These are phyloP conservation scores for Volvox reticuliferus DNA, from an alignment of 139 green algal genomes.

Conservation along the genomic window DNA sequence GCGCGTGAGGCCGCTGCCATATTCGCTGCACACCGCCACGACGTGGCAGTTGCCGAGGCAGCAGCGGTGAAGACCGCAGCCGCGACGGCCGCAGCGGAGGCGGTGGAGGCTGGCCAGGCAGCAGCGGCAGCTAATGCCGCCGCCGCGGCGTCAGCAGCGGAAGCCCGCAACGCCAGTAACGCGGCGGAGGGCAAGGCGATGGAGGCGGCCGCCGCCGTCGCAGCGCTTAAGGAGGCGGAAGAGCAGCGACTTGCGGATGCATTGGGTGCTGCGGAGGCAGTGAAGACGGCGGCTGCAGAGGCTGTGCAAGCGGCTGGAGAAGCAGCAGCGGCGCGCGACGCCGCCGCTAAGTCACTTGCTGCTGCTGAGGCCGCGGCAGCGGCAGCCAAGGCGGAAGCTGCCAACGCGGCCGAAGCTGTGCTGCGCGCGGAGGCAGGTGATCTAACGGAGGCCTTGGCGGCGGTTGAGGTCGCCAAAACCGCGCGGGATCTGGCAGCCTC, in stretches of 20 bases:
- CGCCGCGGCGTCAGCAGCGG: not conserved
- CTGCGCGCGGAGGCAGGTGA: not conserved
- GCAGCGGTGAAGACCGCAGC: not conserved
- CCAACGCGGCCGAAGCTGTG: not conserved
- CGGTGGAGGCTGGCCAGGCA: not conserved
- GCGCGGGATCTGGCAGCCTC: not conserved
- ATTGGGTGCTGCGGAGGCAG: not conserved
- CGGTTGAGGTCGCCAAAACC: not conserved
- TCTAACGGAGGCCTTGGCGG: slow-evolving; percentile 19
- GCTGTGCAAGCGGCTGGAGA: not conserved
- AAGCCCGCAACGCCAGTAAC: not conserved
- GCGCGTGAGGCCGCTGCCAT: not conserved
- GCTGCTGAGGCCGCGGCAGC: slow-evolving; percentile 6
- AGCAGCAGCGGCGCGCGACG: not conserved
- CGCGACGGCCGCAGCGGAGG: not conserved
- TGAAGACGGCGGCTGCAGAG: not conserved
- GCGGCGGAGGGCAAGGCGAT: not conserved
- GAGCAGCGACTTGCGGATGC: not conserved
- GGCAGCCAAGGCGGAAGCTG: not conserved
- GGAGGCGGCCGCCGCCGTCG: not conserved
- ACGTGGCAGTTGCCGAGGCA: not conserved
- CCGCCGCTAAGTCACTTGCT: not conserved
- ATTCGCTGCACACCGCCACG: not conserved
- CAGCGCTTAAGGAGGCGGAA: not conserved
- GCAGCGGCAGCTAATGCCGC: not conserved